Base-by-base conservation (phyloP, 2,329 filamentous ascomycete genomes). In the Dactylellina cionopaga region DNA sequence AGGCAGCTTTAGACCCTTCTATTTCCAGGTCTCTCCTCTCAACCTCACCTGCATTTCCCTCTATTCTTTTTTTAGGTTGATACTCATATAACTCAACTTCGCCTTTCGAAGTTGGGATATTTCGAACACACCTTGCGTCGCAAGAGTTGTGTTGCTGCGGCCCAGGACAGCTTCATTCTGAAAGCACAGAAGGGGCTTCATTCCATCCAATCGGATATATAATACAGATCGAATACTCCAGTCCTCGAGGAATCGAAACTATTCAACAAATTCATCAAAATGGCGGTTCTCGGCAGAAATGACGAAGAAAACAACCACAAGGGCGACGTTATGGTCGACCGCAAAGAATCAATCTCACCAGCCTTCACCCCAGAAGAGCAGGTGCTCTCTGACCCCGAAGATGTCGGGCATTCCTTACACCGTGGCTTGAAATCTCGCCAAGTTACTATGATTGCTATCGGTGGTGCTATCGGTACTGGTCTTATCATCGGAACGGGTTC, bases 401-500 rank as follows among this genome's bases (percentile, higher is more conserved):
- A 71, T 64, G 58, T 46, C 33, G 66, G 54, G 6, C 69, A 73
- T 47, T 65, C 60, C 31, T 80, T 86, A 47, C 83, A 85, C 74
- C 83, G 85, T 75, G 84, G 84, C 44, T 80, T 87, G 19, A 83
- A 83, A 74, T 83, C 84, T 33, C 80, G 85, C 51, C 85, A 86
- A 71, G 84, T 87, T 33, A 83, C 84, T 76, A 87, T 87, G 85
- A 87, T 87, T 80, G 90, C 90, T 75, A 90, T 92, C 69, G 90
- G 89, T 77, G 90, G 90, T 79, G 89, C 90, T 74, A 88, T 92
- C 70, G 90, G 87, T 63, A 91, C 89, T 58, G 90, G 90, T 79
- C 83, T 92, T 62, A 90, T 92, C 75, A 89, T 92, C 77, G 89
- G 89, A 74, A 88, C 86, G 64, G 84, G 85, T 75, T 79, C 83